These are phyloP conservation scores for Exsudoporus frostii DNA, from an alignment of 768 basidiomycete species.

Conservation along the genomic window DNA sequence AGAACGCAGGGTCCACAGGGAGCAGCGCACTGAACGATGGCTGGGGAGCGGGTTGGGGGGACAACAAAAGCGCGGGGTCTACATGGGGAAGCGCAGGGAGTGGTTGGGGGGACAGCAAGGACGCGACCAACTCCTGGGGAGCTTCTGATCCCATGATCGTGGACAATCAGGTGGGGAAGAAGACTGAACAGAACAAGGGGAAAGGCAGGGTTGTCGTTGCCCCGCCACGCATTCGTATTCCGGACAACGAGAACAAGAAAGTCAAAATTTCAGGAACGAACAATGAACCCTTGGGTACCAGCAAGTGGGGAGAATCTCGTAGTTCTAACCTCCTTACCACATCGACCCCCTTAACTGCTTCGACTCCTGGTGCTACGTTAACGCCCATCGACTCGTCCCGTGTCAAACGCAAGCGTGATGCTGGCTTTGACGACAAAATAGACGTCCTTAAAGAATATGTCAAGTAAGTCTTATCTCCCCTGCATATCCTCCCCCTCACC, in stretches of 20 bases:
- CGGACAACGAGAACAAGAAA: constrained; percentile 13
- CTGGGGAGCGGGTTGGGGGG: neutral
- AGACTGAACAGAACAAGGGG: constrained; percentile 1
- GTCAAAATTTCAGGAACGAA: constrained; percentile 25
- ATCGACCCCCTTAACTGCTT: constrained; percentile 7
- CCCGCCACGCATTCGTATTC: constrained; percentile 27
- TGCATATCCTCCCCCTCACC: neutral
- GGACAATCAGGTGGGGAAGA: constrained; percentile 3
- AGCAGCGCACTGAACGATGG: neutral
- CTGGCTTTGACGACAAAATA: constrained; percentile 18
- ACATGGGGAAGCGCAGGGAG: neutral
- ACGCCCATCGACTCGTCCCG: constrained; percentile 19
- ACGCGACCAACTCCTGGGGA: constrained; percentile 1
- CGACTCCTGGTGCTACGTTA: constrained; percentile 8
- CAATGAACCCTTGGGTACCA: constrained; percentile 12
- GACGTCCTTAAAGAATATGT: constrained; percentile 29
- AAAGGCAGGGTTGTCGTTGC: constrained; percentile 13
- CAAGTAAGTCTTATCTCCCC: constrained; percentile 19
- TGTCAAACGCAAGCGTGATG: constrained; percentile 27
- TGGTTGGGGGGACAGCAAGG: constrained; percentile 2
- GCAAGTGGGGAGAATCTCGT: constrained; percentile 14
- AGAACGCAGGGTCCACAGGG: neutral
- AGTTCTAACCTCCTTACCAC: neutral
- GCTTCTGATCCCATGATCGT: constrained; percentile 8
- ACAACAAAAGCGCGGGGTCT: neutral